phyloP scores from a whole-genome alignment of 1,284 basidiomycete genomes.

The Trichosporon sp. region DNA sequence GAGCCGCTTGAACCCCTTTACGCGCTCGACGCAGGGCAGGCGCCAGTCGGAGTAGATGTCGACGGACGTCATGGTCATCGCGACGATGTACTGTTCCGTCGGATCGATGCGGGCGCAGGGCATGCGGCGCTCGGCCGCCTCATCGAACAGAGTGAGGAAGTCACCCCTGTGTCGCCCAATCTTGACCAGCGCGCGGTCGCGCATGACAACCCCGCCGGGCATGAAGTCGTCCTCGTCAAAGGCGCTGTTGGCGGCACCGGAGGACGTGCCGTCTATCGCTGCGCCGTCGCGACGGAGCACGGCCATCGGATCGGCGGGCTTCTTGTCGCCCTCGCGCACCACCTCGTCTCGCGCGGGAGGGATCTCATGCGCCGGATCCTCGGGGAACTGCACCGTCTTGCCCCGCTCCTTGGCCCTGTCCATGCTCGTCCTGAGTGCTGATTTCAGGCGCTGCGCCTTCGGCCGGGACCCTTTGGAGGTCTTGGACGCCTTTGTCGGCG shows the following conservation, averaged over 20 bases:
- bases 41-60: conserved; percentile 53
- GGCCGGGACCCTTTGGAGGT: neutral
- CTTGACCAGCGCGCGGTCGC: conserved; percentile 53
- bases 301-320: conserved; percentile 44
- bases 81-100: conserved; percentile 52
- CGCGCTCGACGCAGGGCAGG: conserved; percentile 16
- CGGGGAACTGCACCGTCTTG: conserved; percentile 51
- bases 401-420: conserved; percentile 15
- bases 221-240: conserved; percentile 33
- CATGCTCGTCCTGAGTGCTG: conserved; percentile 17
- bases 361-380: conserved; percentile 33
- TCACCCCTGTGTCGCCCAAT: conserved; percentile 51
- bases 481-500: neutral
- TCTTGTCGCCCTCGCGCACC: conserved; percentile 38
- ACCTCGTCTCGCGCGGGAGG: neutral
- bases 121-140: conserved; percentile 43
- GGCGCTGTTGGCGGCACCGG: conserved; percentile 42
- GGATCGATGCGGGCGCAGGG: conserved; percentile 48
- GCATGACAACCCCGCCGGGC: conserved; percentile 46
- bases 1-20: conserved; percentile 46
- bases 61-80: conserved; percentile 47
- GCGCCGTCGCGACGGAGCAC: conserved; percentile 49
- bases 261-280: conserved; percentile 47
- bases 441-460: conserved; percentile 24
- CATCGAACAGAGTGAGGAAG: conserved; percentile 42